These are phyloP conservation scores for Akanthomyces muscarius DNA, from an alignment of 2,329 filamentous ascomycete genomes.

Conservation along the genomic window DNA sequence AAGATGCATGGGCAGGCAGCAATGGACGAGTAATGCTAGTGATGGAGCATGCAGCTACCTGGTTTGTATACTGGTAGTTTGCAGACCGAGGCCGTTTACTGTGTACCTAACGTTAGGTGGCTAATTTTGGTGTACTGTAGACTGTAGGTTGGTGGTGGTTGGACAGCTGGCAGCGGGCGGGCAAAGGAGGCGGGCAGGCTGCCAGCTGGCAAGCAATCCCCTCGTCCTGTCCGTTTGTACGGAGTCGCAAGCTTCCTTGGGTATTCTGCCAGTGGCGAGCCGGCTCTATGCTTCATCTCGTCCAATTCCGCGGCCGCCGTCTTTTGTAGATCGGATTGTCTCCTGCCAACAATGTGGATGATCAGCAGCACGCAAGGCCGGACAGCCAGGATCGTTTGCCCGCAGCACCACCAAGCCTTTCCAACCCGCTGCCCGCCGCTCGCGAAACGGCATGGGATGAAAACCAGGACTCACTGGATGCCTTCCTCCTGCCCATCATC, in stretches of 20 bases:
- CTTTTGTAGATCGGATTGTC: slow-evolving; percentile 7
- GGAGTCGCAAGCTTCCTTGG: too few species aligned
- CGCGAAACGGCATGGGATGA: not conserved
- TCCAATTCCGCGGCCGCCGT: not conserved
- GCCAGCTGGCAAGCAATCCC: not conserved
- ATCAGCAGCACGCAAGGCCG: slow-evolving; percentile 6
- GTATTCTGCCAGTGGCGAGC: not conserved
- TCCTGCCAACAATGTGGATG: slow-evolving; percentile 13
- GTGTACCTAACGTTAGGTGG: too few species aligned
- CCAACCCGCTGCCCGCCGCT: not conserved
- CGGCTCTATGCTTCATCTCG: slow-evolving; percentile 1
- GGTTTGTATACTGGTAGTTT: not conserved
- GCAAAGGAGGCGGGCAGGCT: not conserved
- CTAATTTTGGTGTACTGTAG: too few species aligned
- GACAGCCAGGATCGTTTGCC: not conserved
- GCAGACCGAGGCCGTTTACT: not conserved
- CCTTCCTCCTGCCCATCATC: not conserved
- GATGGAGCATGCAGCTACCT: not conserved
- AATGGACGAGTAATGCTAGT: not conserved
- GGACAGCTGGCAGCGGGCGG: not conserved
- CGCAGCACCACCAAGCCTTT: not conserved
- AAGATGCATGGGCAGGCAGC: not conserved
- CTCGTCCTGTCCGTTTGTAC: slow-evolving; percentile 3
- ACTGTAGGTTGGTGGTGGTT: too few species aligned
- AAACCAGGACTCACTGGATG: not conserved